Conservation (phyloP, 176 grass and related monocot species). For the Avena eriantha region DNA sequence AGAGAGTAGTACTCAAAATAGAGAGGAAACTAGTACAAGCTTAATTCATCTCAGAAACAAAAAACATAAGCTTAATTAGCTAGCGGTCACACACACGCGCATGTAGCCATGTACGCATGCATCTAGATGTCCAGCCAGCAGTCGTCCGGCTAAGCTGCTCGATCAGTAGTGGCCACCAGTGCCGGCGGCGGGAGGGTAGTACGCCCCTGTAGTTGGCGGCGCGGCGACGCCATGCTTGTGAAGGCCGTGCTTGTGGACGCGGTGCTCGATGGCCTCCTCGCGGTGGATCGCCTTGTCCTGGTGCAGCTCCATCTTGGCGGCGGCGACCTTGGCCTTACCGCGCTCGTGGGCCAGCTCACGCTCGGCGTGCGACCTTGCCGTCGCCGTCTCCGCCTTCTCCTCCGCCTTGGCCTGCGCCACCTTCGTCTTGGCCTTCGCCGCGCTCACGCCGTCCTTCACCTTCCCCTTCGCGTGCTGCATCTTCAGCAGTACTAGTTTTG, state of each 20-base stretch:
- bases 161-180: not conserved
- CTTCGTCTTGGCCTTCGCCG: conserved; percentile 55
- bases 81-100: too few relatives aligned
- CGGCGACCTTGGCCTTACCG: conserved; percentile 64
- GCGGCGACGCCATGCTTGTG: not conserved
- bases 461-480: conserved; percentile 47
- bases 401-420: conserved; percentile 50
- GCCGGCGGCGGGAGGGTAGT: not conserved
- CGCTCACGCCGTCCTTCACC: conserved; percentile 60
- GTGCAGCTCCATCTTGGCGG: conserved; percentile 64
- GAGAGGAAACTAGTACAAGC: too few relatives aligned
- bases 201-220: not conserved
- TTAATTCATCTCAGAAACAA: too few relatives aligned
- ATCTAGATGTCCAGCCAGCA: too few relatives aligned
- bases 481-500: not conserved
- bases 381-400: conserved; percentile 56
- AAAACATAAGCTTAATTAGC: too few relatives aligned
- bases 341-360: conserved; percentile 59
- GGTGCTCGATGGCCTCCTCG: conserved; percentile 25
- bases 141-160: too few relatives aligned
- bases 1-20: too few relatives aligned
- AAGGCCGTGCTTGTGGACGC: conserved; percentile 17
- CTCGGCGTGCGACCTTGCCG: conserved; percentile 40
- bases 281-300: conserved; percentile 18
- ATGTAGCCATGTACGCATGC: too few relatives aligned